Conservation (phyloP, 208 protist genomes). For the Perkinsela sp. region DNA sequence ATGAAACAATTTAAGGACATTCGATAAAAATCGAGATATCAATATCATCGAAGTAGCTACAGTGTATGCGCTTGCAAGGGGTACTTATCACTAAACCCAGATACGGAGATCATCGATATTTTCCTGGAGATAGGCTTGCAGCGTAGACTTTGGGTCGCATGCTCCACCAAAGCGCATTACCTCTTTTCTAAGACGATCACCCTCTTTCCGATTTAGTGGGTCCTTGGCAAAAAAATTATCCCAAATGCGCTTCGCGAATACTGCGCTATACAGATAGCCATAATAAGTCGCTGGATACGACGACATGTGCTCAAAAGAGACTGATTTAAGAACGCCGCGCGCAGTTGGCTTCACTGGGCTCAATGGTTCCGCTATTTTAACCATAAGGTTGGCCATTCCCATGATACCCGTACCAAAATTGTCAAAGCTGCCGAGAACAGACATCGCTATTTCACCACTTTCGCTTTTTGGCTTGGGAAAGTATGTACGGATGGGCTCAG, state of each 20-base stretch:
- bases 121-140: slow-evolving; percentile 45
- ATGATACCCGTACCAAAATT: slow-evolving; percentile 37
- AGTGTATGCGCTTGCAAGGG: no score
- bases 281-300: slow-evolving; percentile 69
- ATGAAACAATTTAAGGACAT: no score
- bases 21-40: no score
- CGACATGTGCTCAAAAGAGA: slow-evolving; percentile 60
- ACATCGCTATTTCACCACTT: slow-evolving; percentile 30
- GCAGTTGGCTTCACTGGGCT: slow-evolving; percentile 33
- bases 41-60: no score
- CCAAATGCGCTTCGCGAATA: slow-evolving; percentile 56
- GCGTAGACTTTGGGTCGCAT: slow-evolving; percentile 32
- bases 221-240: slow-evolving; percentile 48
- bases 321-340: slow-evolving; percentile 21
- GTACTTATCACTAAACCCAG: slow-evolving; percentile 22
- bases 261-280: slow-evolving; percentile 64
- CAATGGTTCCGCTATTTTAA: slow-evolving; percentile 37
- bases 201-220: slow-evolving; percentile 47
- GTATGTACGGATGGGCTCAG: slow-evolving; percentile 53
- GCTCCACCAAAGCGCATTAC: slow-evolving; percentile 55
- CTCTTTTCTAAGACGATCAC: slow-evolving; percentile 33
- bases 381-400: slow-evolving; percentile 38
- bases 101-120: slow-evolving; percentile 46
- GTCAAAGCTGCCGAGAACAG: slow-evolving; percentile 27
- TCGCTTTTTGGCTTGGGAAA: slow-evolving; percentile 20